Evolutionary conservation across 108 stramenopile species (phyloP), one percentile per base, ranked within the genome.

Genomic region (Conticribra weissflogii): DNA sequence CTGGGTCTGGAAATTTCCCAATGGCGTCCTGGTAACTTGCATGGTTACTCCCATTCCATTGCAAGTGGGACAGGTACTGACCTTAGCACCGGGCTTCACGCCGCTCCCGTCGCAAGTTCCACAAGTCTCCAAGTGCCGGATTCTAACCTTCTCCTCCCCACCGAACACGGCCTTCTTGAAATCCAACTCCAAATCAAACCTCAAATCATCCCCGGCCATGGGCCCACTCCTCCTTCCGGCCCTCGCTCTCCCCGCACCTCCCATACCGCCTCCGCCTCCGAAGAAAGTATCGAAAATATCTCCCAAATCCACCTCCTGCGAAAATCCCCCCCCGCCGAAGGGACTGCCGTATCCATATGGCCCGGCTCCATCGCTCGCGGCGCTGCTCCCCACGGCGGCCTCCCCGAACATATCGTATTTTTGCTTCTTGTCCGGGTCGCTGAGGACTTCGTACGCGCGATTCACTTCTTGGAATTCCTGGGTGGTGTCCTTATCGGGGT

Each of bases 241-340:
- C n/a, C 87, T 65, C 15, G 87, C 79, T 25, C 81, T 79, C n/a
- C 88, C 88, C 0, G 73, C 27, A 3, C 85, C 85, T 1, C 68
- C 78, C 29, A 86, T 84, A 14, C 74, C 79, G n/a, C 66, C 64
- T 16, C 85, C 82, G 36, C 94, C 94, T 16, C 96, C 97, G 66
- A 97, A 97, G 85, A 97, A 97, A 44, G 89, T 83, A 69, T 96
- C 96, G 59, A 97, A 97, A 66, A 97, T 96, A 81, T 97, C 97
- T n/a, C 92, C 89, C 70, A 97, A 81, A 78, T 97, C 95, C 17
- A 96, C 93, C 66, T 96, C 94, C 50, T 91, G 87, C 30, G 82
- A 89, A 71, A 93, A 95, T 58, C 91, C 90, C 48, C 76, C 66
- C 18, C 85, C 86, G 12, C 88, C 91, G 45, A 76, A 76, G 19